Conservation (phyloP, 345 rosid species). For the Bruguiera parviflora region DNA sequence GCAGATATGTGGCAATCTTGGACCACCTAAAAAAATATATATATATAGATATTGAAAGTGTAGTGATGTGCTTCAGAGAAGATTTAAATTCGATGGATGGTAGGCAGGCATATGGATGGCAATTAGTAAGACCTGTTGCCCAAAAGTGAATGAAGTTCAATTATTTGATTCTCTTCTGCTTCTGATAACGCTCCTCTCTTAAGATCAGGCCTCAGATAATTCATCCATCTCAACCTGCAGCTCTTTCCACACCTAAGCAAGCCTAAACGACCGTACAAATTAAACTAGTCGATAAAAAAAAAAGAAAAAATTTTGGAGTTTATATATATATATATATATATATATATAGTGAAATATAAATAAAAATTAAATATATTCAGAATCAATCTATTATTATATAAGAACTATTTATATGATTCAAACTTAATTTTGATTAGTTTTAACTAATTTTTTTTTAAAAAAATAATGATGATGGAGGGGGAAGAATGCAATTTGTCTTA, state of each 20-base stretch:
- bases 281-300: too few species aligned
- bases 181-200: conserved; percentile 20
- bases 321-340: too few species aligned
- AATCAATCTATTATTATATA: too few species aligned
- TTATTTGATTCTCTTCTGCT: conserved; percentile 16
- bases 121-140: conserved; percentile 15
- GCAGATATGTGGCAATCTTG: conserved; percentile 23
- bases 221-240: conserved; percentile 25
- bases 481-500: background rate
- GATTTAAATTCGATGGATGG: background rate
- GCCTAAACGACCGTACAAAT: background rate
- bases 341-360: too few species aligned
- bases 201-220: conserved; percentile 23
- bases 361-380: too few species aligned
- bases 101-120: background rate
- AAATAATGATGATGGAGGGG: too few species aligned
- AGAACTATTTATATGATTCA: too few species aligned
- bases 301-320: too few species aligned
- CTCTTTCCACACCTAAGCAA: conserved; percentile 25
- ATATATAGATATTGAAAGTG: too few species aligned
- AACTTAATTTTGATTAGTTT: too few species aligned
- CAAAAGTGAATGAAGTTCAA: conserved; percentile 20
- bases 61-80: background rate
- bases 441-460: too few species aligned
- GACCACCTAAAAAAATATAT: conserved; percentile 15